Evolutionary conservation across 495 filamentous ascomycete genomes (phyloP), one percentile per base, ranked within the genome.

Genomic region (Rusavskia elegans): DNA sequence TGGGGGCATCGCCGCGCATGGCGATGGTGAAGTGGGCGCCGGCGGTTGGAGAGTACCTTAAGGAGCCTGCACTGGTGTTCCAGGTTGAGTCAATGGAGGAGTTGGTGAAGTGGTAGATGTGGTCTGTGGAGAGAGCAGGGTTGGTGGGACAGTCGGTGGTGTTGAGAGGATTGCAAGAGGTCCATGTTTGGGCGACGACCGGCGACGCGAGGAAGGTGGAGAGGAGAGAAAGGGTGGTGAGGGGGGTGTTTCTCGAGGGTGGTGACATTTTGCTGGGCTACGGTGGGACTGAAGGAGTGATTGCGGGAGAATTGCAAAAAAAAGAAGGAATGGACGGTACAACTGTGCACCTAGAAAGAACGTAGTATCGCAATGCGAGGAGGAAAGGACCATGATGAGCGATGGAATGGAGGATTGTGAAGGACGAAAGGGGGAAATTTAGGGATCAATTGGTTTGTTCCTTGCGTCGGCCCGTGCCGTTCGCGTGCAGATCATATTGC

Each of bases 11-110:
- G 45, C 79, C 72, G 51, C 75, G 72, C 59, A 80, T 71, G 35
- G 58, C 63, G 68, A 95, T 79, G 52, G 74, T 82, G 71, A 93
- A 89, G 36, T 79, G 71, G 50, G 80, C 81, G 10, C 81, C 82
- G 0, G 69, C 55, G 50, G 32, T 35, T 35, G 5, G 5, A 29
- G 40, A 35, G 36, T 58, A 60, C 21, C 38, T 49, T 4, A 60
- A 17, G 45, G 66, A 55, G 42, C 78, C 79, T 32, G 76, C 78
- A 9, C 74, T 82, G 53, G 75, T 76, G 55, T 81, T 82, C 77
- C 83, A 90, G 37, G 73, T 71, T 40, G 77, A 67, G 35, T 72
- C 61, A 2, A 71, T 71, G 5, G 73, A 73, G 37, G 79, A 78
- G 27, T 63, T 63, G 64, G 79, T 81, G 68, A 89, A 82, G 61